Evolutionary conservation across 176 grass and related monocot species (phyloP).

Genomic region (Ananas comosus): DNA sequence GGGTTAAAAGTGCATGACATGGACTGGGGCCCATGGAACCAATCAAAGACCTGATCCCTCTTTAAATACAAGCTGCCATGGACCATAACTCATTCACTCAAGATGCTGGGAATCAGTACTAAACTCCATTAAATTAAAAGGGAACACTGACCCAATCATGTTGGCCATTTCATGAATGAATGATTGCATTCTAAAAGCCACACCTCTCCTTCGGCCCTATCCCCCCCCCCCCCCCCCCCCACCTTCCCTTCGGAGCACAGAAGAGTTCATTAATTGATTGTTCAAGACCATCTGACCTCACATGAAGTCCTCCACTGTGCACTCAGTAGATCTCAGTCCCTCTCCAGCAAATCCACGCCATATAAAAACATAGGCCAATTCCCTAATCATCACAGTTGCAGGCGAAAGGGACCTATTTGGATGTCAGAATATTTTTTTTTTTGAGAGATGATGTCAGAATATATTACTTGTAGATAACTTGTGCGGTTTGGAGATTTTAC

Average conservation of each 20-base stretch:
- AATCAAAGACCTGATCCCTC: too few species aligned
- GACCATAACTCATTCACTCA: neutral
- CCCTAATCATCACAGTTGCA: too few species aligned
- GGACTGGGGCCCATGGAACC: neutral
- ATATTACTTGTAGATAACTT: too few species aligned
- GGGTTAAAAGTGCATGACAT: neutral
- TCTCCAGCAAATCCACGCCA: too few species aligned
- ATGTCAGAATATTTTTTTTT: too few species aligned
- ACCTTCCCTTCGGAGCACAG: neutral
- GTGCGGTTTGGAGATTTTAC: too few species aligned
- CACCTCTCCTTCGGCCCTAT: neutral
- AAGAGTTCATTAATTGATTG: neutral
- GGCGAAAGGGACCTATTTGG: too few species aligned
- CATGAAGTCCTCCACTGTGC: neutral
- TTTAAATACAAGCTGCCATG: neutral
- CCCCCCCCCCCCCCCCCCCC: too few species aligned
- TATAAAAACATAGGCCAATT: too few species aligned
- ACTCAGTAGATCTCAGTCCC: neutral
- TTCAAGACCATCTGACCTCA: constrained; percentile 1
- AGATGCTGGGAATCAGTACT: neutral
- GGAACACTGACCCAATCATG: constrained; percentile 1
- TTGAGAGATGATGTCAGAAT: too few species aligned
- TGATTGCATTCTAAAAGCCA: neutral
- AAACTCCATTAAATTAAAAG: neutral
- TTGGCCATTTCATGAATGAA: neutral